Evolutionary conservation across 1,139 yeast genomes (phyloP).

Genomic region (Yamadazyma aaseri): DNA sequence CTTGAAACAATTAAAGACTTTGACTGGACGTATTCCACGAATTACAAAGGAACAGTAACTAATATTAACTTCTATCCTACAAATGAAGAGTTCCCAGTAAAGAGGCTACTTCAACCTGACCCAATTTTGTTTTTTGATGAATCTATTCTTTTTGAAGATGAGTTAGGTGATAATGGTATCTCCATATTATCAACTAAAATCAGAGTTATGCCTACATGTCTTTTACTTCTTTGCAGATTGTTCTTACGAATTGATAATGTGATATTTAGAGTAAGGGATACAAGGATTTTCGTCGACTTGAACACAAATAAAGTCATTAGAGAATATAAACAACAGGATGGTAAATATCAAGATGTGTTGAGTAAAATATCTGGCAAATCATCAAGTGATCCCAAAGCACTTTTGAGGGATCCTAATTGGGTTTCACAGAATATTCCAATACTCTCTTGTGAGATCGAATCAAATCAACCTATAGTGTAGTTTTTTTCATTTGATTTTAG

Average conservation of each 20-base stretch:
- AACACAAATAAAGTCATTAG: constrained; percentile 62
- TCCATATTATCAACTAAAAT: constrained; percentile 74
- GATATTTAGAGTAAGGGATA: constrained; percentile 76
- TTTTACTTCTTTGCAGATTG: constrained; percentile 71
- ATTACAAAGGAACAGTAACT: constrained; percentile 60
- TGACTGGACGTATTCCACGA: constrained; percentile 95
- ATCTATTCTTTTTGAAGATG: constrained; percentile 87
- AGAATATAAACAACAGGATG: constrained; percentile 78
- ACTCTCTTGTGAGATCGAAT: constrained; percentile 16
- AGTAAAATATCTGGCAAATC: constrained; percentile 35
- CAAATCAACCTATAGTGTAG: constrained; percentile 2
- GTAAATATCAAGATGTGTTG: constrained; percentile 57
- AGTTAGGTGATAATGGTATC: constrained; percentile 93
- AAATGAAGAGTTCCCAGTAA: constrained; percentile 56
- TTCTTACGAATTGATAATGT: constrained; percentile 91
- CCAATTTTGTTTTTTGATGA: constrained; percentile 91
- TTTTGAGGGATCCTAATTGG: constrained; percentile 82
- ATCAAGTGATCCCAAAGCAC: constrained; percentile 68
- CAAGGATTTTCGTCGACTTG: constrained; percentile 80
- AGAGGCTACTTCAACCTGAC: constrained; percentile 68
- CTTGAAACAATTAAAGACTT: constrained; percentile 61
- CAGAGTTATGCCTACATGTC: constrained; percentile 83
- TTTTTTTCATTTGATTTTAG: no score
- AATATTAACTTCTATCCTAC: constrained; percentile 23
- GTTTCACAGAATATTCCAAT: constrained; percentile 61